Evolutionary conservation across 2,329 filamentous ascomycete species (phyloP).

Genomic region (Colletotrichum spaethianum): DNA sequence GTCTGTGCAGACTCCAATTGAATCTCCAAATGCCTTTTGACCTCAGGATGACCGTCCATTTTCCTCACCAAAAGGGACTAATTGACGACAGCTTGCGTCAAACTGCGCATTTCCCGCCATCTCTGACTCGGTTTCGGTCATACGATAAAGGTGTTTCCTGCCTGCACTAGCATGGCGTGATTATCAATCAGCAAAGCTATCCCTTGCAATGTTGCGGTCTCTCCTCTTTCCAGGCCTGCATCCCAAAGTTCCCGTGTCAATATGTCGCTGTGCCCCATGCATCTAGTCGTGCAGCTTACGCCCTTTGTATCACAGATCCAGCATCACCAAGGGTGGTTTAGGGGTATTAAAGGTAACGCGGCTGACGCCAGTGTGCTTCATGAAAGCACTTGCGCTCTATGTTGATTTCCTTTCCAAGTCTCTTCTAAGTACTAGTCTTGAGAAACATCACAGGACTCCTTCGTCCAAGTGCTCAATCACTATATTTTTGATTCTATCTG

Average conservation of each 20-base stretch:
- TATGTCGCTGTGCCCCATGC: not conserved
- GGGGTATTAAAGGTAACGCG: not conserved
- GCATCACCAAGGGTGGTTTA: no score
- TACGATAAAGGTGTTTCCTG: not conserved
- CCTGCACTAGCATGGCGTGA: not conserved
- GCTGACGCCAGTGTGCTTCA: not conserved
- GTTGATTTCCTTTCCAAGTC: not conserved
- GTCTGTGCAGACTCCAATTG: constrained; percentile 4
- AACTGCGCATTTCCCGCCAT: not conserved
- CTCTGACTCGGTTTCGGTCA: not conserved
- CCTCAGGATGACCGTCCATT: constrained; percentile 15
- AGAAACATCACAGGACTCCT: not conserved
- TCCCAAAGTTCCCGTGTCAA: not conserved
- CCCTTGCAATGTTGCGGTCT: not conserved
- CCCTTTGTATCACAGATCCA: not conserved
- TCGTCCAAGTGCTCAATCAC: not conserved
- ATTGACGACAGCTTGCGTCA: constrained; percentile 19
- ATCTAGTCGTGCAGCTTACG: not conserved
- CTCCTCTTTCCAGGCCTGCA: not conserved
- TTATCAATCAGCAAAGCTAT: not conserved
- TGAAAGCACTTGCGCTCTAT: no score
- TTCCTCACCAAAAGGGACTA: not conserved
- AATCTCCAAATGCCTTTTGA: not conserved
- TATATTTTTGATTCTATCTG: no score
- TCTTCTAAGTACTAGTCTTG: not conserved